Percentiles rank a stretch among this genome's conserved stretches.
These are phyloP conservation scores for Agroathelia rolfsii DNA, from an alignment of 1,284 basidiomycete species.

Conservation along the genomic window DNA sequence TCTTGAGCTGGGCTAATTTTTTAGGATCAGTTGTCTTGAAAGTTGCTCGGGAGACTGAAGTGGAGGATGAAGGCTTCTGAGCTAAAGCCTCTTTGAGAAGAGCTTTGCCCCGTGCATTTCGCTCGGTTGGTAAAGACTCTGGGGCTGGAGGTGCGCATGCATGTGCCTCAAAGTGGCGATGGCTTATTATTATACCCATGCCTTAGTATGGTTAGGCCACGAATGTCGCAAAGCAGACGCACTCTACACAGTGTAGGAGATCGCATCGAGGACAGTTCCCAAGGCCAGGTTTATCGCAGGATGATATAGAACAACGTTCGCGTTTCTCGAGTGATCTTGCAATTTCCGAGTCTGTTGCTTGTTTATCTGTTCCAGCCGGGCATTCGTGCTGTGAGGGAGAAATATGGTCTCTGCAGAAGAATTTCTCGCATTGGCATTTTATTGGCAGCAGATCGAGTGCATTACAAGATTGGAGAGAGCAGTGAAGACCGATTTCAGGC, in stretches of 20 bases:
- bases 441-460: slow-evolving; percentile 60
- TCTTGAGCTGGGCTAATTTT: slow-evolving; percentile 43
- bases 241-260: slow-evolving; percentile 55
- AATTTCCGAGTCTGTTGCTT: slow-evolving; percentile 8
- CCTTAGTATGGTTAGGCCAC: no score
- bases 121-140: slow-evolving; percentile 15
- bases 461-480: slow-evolving; percentile 40
- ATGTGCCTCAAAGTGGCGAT: slow-evolving; percentile 52
- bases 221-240: slow-evolving; percentile 14
- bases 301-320: slow-evolving; percentile 36
- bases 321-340: slow-evolving; percentile 22
- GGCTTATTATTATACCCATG: no score
- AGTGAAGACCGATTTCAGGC: slow-evolving; percentile 42
- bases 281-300: slow-evolving; percentile 48
- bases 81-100: slow-evolving; percentile 47
- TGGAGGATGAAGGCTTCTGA: slow-evolving; percentile 14
- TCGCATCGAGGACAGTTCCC: slow-evolving; percentile 43
- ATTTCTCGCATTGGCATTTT: slow-evolving; percentile 37
- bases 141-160: slow-evolving; percentile 25
- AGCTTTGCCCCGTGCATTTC: slow-evolving; percentile 39
- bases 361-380: slow-evolving; percentile 18
- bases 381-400: slow-evolving; percentile 51
- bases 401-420: slow-evolving; percentile 51
- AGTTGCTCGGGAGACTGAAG: slow-evolving; percentile 15
- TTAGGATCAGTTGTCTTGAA: slow-evolving; percentile 36